Conservation (phyloP, 305 asterid genomes). For the Rubia balearica region DNA sequence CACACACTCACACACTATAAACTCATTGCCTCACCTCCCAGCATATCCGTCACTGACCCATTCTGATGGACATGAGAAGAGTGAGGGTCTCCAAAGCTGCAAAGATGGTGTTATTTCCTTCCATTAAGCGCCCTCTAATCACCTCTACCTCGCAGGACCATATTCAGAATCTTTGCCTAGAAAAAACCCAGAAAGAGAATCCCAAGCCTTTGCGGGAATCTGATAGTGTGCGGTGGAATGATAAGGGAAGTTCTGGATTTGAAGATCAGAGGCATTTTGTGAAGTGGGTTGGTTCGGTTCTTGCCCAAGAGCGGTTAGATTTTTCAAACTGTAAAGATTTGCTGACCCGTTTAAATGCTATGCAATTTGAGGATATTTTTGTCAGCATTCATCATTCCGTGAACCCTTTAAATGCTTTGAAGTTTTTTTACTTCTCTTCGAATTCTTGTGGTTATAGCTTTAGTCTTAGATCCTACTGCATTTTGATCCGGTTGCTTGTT, state of each 20-base stretch:
- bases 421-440: slow-evolving; percentile 52
- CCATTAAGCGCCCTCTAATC: slow-evolving; percentile 16
- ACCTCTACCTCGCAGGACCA: slow-evolving; percentile 15
- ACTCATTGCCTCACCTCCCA: not conserved
- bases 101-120: slow-evolving; percentile 10
- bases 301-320: slow-evolving; percentile 40
- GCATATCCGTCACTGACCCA: not conserved
- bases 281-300: slow-evolving; percentile 39
- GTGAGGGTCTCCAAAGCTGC: slow-evolving; percentile 16
- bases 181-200: not conserved
- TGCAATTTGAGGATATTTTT: slow-evolving; percentile 51
- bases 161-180: not conserved
- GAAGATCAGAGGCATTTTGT: slow-evolving; percentile 3
- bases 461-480: slow-evolving; percentile 52
- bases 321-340: slow-evolving; percentile 38
- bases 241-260: slow-evolving; percentile 3
- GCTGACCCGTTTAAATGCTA: slow-evolving; percentile 37
- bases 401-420: slow-evolving; percentile 54
- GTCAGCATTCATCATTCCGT: slow-evolving; percentile 42
- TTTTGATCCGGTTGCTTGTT: slow-evolving; percentile 53
- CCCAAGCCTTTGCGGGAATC: slow-evolving; percentile 10
- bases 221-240: not conserved
- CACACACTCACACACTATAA: not conserved
- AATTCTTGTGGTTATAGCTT: slow-evolving; percentile 43
- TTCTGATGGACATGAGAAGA: slow-evolving; percentile 20